Evolutionary conservation across 164 flowering plant genomes (phyloP), one percentile per base, ranked within the genome.

Genomic region (Cinnamomum chago): DNA sequence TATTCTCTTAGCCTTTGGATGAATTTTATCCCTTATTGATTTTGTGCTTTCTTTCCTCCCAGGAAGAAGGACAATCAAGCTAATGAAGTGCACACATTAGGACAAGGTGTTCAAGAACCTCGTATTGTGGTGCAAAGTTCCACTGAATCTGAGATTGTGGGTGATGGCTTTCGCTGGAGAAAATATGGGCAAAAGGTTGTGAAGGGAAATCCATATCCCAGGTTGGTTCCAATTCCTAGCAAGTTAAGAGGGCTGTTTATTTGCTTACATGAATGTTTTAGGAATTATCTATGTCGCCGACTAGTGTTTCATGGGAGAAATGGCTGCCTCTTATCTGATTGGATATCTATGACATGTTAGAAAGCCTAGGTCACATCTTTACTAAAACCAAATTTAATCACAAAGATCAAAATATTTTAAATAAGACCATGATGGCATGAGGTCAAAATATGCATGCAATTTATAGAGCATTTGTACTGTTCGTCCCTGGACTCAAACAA

Each of bases 171-270:
- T 82, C 95, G 96, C 65, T 95, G 99, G 99, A 84, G 99, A 83
- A 95, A 93, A 84, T 95, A 95, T 70, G 99, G 99, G 50, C 99
- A 95, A 85, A 95, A 95, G 71, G 92, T 93, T 65, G 98, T 95
- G 76, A 93, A 87, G 80, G 98, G 99, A 80, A 95, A 92, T 81
- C 87, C 94, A 73, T 87, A 88, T 81, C 99, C 98, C 70, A 93
- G 98, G 99, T 94, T 74, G 17, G n/a, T 76, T 64, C 72, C 74
- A 62, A 20, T 65, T 73, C 17, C n/a, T 17, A 55, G 30, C 27
- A 14, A 3, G 28, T 22, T 40, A 55, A 5, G 20, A 55, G 17
- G 12, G 6, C 3, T 55, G n/a, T 55, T 15, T 55, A 18, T 55
- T 55, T 55, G 60, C 60, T 55, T 55, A 15, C 20, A 55, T 27